phyloP scores from a whole-genome alignment of 1,139 yeast genomes.

The Arxiozyma heterogenica region DNA sequence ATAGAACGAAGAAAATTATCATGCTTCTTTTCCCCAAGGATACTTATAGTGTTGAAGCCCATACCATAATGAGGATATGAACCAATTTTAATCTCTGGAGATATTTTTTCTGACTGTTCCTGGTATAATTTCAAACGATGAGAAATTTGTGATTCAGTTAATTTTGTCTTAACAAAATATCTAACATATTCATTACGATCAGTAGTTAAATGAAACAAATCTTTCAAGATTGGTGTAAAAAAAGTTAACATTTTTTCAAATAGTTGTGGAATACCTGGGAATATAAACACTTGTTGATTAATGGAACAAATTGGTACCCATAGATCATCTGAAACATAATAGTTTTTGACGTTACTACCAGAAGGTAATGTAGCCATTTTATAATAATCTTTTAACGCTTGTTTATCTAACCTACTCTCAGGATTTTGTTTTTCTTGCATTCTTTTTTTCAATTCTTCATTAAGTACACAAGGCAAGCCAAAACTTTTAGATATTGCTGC shows the following conservation, averaged over 20 bases:
- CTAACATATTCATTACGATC: constrained; percentile 34
- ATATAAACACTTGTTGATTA: constrained; percentile 50
- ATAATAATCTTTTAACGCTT: constrained; percentile 50
- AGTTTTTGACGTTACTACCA: constrained; percentile 41
- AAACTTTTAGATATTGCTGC: constrained; percentile 59
- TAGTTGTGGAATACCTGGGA: constrained; percentile 77
- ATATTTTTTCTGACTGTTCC: constrained; percentile 33
- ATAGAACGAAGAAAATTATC: constrained; percentile 36
- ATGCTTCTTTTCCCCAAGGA: constrained; percentile 46
- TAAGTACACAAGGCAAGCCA: constrained; percentile 41
- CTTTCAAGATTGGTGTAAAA: constrained; percentile 28
- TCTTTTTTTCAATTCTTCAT: constrained; percentile 48
- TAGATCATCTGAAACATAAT: constrained; percentile 45
- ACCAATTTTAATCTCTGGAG: constrained; percentile 54
- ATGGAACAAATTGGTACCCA: constrained; percentile 83
- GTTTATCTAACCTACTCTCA: constrained; percentile 34
- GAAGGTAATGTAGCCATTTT: constrained; percentile 73
- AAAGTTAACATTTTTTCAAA: constrained; percentile 47
- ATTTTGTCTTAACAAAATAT: constrained; percentile 51
- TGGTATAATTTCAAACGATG: constrained; percentile 51
- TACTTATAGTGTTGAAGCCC: constrained; percentile 59
- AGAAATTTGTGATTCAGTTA: constrained; percentile 62
- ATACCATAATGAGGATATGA: constrained; percentile 71
- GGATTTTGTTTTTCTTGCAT: constrained; percentile 46
- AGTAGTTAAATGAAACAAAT: constrained; percentile 17